Evolutionary conservation across 2,329 filamentous ascomycete species (phyloP).

Genomic region (Lecanicillium sp.): DNA sequence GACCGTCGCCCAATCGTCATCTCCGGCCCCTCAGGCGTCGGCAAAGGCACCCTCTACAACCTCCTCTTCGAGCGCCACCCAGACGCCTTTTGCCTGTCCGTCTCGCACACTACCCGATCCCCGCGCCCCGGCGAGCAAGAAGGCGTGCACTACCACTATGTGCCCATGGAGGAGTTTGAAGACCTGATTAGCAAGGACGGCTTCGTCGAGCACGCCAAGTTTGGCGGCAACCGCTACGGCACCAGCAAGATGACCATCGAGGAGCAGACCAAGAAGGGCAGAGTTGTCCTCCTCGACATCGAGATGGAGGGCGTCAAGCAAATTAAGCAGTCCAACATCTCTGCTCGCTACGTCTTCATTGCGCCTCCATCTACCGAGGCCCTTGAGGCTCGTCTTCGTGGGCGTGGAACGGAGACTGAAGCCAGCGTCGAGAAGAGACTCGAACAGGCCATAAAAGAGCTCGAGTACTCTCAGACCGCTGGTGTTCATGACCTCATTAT

Average conservation of each 20-base stretch:
- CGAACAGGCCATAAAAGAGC: conserved; percentile 62
- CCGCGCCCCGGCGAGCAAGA: conserved; percentile 69
- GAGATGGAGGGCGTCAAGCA: conserved; percentile 99
- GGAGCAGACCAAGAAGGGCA: conserved; percentile 61
- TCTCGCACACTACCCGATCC: conserved; percentile 70
- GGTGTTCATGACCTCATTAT: conserved; percentile 39
- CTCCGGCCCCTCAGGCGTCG: conserved; percentile 70
- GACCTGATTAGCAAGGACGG: conserved; percentile 57
- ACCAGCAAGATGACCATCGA: conserved; percentile 74
- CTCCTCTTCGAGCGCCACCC: conserved; percentile 53
- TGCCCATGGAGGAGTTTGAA: conserved; percentile 57
- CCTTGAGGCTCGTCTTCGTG: conserved; percentile 66
- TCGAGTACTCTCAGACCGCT: conserved; percentile 61
- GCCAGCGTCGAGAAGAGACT: conserved; percentile 62
- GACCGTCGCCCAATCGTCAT: conserved; percentile 63
- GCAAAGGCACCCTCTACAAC: conserved; percentile 74
- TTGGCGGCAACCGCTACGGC: conserved; percentile 80
- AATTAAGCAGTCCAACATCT: conserved; percentile 66
- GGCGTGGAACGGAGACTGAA: conserved; percentile 71
- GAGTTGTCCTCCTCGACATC: conserved; percentile 81
- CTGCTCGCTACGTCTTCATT: conserved; percentile 77
- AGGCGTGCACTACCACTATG: conserved; percentile 76
- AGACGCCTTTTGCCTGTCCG: conserved; percentile 44
- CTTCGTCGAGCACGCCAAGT: conserved; percentile 82
- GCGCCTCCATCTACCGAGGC: conserved; percentile 68